Conservation (phyloP, 129 eudicot species). For the Artemisia tridentata region DNA sequence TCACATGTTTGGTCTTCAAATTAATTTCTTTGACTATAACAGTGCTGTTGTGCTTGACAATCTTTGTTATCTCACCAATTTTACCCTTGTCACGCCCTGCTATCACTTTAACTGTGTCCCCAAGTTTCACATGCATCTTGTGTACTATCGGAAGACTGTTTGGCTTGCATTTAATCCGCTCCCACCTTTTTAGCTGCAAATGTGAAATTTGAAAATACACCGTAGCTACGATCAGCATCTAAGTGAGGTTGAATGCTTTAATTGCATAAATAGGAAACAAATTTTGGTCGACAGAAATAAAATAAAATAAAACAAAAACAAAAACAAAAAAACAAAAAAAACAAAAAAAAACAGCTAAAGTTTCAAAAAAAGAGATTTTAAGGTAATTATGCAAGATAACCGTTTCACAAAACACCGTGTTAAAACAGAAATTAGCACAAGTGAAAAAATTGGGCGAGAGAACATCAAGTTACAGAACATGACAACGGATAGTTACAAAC, state of each 20-base stretch:
- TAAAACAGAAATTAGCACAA: too few relatives aligned
- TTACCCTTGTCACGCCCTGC: conserved; percentile 91
- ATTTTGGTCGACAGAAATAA: too few relatives aligned
- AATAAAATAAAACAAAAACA: too few relatives aligned
- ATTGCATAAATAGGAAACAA: too few relatives aligned
- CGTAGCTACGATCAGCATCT: too few relatives aligned
- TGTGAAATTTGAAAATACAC: conserved; percentile 1
- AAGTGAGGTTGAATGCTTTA: background rate
- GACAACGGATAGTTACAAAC: conserved; percentile 34
- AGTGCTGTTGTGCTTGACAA: conserved; percentile 78
- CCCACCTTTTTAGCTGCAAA: conserved; percentile 89
- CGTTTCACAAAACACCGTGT: too few relatives aligned
- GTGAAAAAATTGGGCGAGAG: too few relatives aligned
- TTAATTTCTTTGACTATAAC: conserved; percentile 70
- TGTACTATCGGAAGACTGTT: conserved; percentile 87
- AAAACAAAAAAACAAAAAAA: too few relatives aligned
- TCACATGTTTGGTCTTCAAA: conserved; percentile 90
- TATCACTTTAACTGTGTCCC: conserved; percentile 93
- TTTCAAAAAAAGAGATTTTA: too few relatives aligned
- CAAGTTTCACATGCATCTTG: conserved; percentile 93
- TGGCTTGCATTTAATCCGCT: conserved; percentile 90
- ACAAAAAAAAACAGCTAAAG: too few relatives aligned
- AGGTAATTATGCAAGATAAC: too few relatives aligned
- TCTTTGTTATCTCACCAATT: conserved; percentile 69
- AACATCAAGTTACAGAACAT: too few relatives aligned